These are phyloP conservation scores for Dryas octopetala DNA, from an alignment of 306 rosid species.

Conservation along the genomic window DNA sequence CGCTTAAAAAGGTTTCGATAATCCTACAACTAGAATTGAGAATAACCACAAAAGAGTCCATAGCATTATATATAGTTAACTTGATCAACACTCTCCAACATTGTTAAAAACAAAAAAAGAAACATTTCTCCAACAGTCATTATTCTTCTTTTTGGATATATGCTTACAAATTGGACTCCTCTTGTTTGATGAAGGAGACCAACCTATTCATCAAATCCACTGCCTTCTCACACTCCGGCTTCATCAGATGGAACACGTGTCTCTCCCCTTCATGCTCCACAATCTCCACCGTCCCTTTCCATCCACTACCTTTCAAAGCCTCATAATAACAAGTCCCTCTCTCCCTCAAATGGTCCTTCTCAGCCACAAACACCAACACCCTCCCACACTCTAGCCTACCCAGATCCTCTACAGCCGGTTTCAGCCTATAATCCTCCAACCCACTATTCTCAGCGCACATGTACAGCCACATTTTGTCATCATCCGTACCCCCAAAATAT, in stretches of 20 bases:
- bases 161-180: too few relatives aligned
- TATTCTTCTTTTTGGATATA: too few relatives aligned
- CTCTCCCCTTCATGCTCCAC: conserved; percentile 37
- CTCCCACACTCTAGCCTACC: conserved; percentile 38
- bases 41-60: too few relatives aligned
- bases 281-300: conserved; percentile 46
- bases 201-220: conserved; percentile 14
- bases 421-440: conserved; percentile 38
- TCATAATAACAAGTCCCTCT: conserved; percentile 30
- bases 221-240: conserved; percentile 24
- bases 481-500: conserved; percentile 35
- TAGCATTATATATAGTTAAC: too few relatives aligned
- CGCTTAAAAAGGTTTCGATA: too few relatives aligned
- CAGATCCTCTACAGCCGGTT: conserved; percentile 47
- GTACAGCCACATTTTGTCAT: conserved; percentile 49
- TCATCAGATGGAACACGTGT: conserved; percentile 41
- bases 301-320: conserved; percentile 49
- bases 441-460: conserved; percentile 41
- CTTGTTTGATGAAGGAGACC: too few relatives aligned
- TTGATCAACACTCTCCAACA: too few relatives aligned
- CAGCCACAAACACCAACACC: conserved; percentile 44
- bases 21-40: too few relatives aligned
- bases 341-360: conserved; percentile 43
- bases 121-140: neutral
- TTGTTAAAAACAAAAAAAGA: too few relatives aligned